Evolutionary conservation across 2,329 filamentous ascomycete species (phyloP), one percentile per base, ranked within the genome.

Genomic region (Fonsecaea multimorphosa): DNA sequence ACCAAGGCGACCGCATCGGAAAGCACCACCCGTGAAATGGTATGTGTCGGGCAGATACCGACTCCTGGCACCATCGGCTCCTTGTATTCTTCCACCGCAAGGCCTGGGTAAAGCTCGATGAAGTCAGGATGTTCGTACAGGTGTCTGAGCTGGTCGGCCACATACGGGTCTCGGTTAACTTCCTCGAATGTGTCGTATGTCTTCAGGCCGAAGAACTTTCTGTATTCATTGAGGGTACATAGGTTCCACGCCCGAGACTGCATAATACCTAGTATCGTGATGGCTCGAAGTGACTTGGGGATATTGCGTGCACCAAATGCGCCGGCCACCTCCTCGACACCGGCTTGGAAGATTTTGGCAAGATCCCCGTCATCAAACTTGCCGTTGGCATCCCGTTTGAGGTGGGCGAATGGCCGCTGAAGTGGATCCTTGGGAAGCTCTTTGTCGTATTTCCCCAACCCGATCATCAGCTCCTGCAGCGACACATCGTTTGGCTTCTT

Each of bases 221-320:
- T 86, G 82, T 95, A 96, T 79, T 95, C 92, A 74, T 96, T 96
- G 67, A 96, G 81, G 0, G 89, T 89, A 0, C 89, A 89, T 8
- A 92, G 79, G 67, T 92, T 89, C 92, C 92, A 96, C 62, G 85
- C 84, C 53, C 92, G 84, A 2, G 89, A 87, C 67, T 93, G 91
- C 55, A 91, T 82, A 64, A 96, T 95, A 51, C 91, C 91, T 6
- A 95, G 81, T 38, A 95, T 90, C 76, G 95, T 91, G 16, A 95
- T 86, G 0, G 89, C 87, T 69, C 88, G 86, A 82, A 96, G 86
- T 32, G 89, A 85, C 24, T 86, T 84, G 0, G 92, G 92, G 0
- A 94, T 89, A 66, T 91, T 91, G 14, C 87, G 87, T 0, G 87
- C 88, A 1, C 90, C 90, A 70, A 92, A 93, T 0, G 87, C 85